Conservation (phyloP, 225 moss, liverwort and hornwort genomes). For the Bryoerythrophyllum caledonicum region DNA sequence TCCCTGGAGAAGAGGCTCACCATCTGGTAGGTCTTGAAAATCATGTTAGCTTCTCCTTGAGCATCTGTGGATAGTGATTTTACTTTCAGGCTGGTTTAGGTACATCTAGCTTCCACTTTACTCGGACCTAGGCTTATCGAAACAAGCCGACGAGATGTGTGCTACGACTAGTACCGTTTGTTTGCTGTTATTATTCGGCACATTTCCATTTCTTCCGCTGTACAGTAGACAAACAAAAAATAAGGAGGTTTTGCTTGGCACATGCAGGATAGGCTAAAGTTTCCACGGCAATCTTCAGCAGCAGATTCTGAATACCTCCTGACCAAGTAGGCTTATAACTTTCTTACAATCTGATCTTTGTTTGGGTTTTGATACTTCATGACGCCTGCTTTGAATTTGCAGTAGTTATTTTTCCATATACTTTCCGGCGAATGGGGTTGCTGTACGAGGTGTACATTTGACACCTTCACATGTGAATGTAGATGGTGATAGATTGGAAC, state of each 20-base stretch:
- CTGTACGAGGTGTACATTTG: constrained; percentile 7
- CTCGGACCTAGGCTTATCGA: too few relatives aligned
- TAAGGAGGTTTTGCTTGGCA: constrained; percentile 26
- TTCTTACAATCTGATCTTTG: constrained; percentile 9
- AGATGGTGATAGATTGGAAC: constrained; percentile 12
- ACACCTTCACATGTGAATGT: constrained; percentile 6
- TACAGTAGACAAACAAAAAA: neutral
- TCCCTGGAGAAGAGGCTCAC: constrained; percentile 62
- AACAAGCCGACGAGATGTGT: too few relatives aligned
- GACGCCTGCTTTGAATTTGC: constrained; percentile 9
- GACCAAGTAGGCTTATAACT: constrained; percentile 47
- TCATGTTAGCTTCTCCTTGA: constrained; percentile 11
- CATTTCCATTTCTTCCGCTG: neutral
- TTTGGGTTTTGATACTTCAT: constrained; percentile 15
- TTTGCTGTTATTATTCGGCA: neutral
- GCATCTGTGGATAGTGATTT: neutral
- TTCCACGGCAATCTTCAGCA: constrained; percentile 34
- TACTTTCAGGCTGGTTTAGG: too few relatives aligned
- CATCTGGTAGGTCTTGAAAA: constrained; percentile 53
- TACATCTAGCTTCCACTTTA: too few relatives aligned
- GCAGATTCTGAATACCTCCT: constrained; percentile 43
- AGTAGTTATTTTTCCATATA: neutral
- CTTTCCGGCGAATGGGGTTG: constrained; percentile 9
- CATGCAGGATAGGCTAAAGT: constrained; percentile 59
- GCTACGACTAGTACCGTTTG: neutral